Conservation (phyloP, 441 rosid species). For the Pelargonium myrrhifolium region DNA sequence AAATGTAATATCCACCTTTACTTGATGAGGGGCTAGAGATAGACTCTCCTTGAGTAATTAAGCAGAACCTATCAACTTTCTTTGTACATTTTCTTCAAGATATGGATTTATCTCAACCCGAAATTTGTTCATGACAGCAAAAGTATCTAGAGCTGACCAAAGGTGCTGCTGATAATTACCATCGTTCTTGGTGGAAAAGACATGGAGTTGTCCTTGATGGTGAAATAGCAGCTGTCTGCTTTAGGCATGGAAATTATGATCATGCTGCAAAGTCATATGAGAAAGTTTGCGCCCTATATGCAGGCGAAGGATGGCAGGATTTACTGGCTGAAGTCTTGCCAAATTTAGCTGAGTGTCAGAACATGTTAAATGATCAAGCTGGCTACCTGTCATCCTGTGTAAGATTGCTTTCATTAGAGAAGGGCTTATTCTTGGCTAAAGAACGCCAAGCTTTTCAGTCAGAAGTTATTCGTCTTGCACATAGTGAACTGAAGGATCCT, state of each 20-base stretch:
- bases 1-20: neutral
- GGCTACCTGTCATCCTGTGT: slow-evolving; percentile 94
- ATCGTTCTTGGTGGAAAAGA: slow-evolving; percentile 98
- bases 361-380: slow-evolving; percentile 83
- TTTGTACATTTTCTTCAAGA: neutral
- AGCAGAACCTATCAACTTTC: neutral
- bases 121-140: slow-evolving; percentile 47
- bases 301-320: slow-evolving; percentile 99
- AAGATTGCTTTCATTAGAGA: slow-evolving; percentile 80
- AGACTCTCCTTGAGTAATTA: neutral
- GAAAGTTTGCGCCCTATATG: slow-evolving; percentile 92
- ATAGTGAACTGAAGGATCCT: slow-evolving; percentile 86
- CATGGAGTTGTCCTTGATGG: slow-evolving; percentile 98
- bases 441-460: slow-evolving; percentile 94
- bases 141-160: slow-evolving; percentile 83
- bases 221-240: slow-evolving; percentile 94
- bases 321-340: slow-evolving; percentile 92
- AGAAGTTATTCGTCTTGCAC: slow-evolving; percentile 82
- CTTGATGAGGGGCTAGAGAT: neutral
- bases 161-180: slow-evolving; percentile 96
- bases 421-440: slow-evolving; percentile 70
- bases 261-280: slow-evolving; percentile 94
- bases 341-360: slow-evolving; percentile 91
- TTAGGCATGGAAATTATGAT: slow-evolving; percentile 81
- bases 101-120: slow-evolving; percentile 12